A percentile compares a stretch with the other conserved stretches of the same genome.
phyloP scores from a whole-genome alignment of 108 stramenopile species.

The Cyclotella baltica region DNA sequence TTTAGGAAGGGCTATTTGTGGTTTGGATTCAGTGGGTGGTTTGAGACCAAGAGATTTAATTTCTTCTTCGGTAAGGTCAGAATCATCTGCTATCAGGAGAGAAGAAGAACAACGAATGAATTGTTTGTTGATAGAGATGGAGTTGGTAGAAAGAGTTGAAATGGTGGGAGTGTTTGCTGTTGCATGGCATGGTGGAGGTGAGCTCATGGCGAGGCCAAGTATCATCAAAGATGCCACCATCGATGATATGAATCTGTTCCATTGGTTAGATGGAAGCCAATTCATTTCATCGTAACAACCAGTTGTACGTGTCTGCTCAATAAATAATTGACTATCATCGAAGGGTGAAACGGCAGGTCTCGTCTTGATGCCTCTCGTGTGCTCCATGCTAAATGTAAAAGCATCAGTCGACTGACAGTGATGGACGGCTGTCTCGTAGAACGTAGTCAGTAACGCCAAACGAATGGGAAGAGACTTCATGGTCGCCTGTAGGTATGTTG shows the following conservation, averaged over 20 bases:
- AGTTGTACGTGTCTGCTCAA: too few species aligned
- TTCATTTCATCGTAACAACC: too few species aligned
- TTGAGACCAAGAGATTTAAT: conserved; percentile 13
- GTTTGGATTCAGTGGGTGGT: conserved; percentile 23
- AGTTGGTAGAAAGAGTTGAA: not conserved
- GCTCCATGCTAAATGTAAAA: too few species aligned
- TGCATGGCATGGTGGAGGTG: not conserved
- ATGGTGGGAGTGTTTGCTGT: not conserved
- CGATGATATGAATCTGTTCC: not conserved
- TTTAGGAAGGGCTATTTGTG: conserved; percentile 24
- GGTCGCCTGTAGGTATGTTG: too few species aligned
- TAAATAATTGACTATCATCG: too few species aligned
- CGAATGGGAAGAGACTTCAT: too few species aligned
- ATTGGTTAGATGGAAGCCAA: too few species aligned
- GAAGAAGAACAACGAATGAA: not conserved
- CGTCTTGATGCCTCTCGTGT: too few species aligned
- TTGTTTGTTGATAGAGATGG: not conserved
- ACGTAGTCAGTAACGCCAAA: too few species aligned
- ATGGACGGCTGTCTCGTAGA: too few species aligned
- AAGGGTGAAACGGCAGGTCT: too few species aligned
- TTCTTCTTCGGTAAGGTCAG: not conserved
- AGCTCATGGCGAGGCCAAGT: not conserved
- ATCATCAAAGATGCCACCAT: not conserved
- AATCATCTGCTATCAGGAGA: not conserved
- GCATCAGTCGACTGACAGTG: too few species aligned